Percentiles rank a stretch among this genome's conserved stretches.
Evolutionary conservation across 768 basidiomycete species (phyloP).

Genomic region (Trametes gibbosa): DNA sequence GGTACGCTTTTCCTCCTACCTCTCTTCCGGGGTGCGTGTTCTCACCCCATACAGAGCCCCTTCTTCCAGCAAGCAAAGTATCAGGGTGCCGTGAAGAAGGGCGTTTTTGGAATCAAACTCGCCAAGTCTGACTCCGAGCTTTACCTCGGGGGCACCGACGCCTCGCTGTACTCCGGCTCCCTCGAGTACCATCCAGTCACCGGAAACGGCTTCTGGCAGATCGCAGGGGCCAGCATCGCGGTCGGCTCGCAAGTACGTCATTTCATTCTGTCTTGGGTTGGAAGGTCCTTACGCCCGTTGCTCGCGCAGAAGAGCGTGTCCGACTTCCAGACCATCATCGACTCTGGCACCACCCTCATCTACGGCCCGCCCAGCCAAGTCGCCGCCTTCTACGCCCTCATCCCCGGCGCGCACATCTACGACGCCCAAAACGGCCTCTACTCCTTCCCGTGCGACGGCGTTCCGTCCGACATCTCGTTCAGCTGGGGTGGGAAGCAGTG

Average conservation of each 20-base stretch:
- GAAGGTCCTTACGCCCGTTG: too few species aligned
- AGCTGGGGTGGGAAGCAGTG: slow-evolving; percentile 23
- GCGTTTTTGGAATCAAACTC: slow-evolving; percentile 50
- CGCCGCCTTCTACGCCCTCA: slow-evolving; percentile 23
- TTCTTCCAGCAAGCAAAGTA: slow-evolving; percentile 41
- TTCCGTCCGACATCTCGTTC: slow-evolving; percentile 16
- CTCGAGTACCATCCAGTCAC: slow-evolving; percentile 29
- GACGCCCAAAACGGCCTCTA: slow-evolving; percentile 25
- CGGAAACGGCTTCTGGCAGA: slow-evolving; percentile 28
- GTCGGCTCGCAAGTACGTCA: slow-evolving; percentile 9
- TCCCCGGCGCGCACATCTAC: slow-evolving; percentile 24
- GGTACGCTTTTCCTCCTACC: too few species aligned
- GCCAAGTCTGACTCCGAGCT: slow-evolving; percentile 45
- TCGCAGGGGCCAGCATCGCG: slow-evolving; percentile 21
- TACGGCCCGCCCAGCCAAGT: slow-evolving; percentile 26
- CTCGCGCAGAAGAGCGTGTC: too few species aligned
- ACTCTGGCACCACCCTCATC: slow-evolving; percentile 32
- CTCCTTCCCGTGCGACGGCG: slow-evolving; percentile 20
- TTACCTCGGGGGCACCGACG: slow-evolving; percentile 53
- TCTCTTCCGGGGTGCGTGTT: too few species aligned
- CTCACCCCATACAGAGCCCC: slow-evolving; percentile 22
- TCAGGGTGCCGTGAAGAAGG: slow-evolving; percentile 31
- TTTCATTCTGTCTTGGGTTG: too few species aligned
- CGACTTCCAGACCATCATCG: slow-evolving; percentile 26
- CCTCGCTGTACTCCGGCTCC: slow-evolving; percentile 41